Base-by-base conservation (phyloP, 208 protist species). In the Trypanosoma lewisi region DNA sequence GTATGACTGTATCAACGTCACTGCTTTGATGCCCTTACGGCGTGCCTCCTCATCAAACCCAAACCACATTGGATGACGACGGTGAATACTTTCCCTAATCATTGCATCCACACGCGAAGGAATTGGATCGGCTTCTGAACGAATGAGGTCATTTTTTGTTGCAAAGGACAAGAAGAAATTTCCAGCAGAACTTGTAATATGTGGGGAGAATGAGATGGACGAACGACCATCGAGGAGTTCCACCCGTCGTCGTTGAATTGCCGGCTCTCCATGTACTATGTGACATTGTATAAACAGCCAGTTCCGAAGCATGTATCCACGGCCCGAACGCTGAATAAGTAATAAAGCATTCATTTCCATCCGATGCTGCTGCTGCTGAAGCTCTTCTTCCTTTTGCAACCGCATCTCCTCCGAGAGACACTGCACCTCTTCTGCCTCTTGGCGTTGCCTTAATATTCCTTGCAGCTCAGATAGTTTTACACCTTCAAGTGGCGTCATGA, bases 401-500 rank as follows among this genome's bases (percentile, higher is more conserved):
- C 49, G 67, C 47, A 65, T 41, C 5, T 65, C 56, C 36, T 83
- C 33, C 33, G 27, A 27, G 6, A 53, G 47, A 19, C 70, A 62
- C 37, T 63, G 44, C 33, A 62, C 54, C 39, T 37, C 65, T 7
- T 27, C 69, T 58, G 69, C 72, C 31, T 61, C 73, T 48, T 82
- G 55, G 37, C 75, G 82, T 31, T 63, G 33, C 17, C 64, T 42
- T 11, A 58, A 54, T 12, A 67, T 44, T 17, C 28, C 37, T 62
- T 80, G 63, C 44, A 92, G 63, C 39, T 67, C 73, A 0, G 63
- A 67, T 28, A 87, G 63, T 44, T 78, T 82, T 4, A 92, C 82
- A 17, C 58, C 57, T 19, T 89, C 60, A 37, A 88, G 76, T 14
- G 80, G 73, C 0, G 76, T 75, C 67, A 84, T 67, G 45, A 70